Evolutionary conservation across 257 asterid genomes (phyloP).

Genomic region (Solanum arcanum): DNA sequence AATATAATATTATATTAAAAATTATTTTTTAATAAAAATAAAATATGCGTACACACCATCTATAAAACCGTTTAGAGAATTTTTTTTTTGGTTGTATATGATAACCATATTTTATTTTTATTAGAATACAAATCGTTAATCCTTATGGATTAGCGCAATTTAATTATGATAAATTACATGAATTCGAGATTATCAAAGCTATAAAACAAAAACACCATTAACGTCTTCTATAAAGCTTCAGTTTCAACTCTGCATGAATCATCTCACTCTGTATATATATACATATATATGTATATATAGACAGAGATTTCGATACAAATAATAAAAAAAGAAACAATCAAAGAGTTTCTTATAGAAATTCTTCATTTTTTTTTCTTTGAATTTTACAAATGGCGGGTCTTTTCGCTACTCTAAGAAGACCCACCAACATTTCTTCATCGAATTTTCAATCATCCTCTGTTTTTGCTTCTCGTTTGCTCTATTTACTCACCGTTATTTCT

Average conservation of each 20-base stretch:
- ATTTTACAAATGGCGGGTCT: conserved; percentile 61
- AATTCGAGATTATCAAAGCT: background rate
- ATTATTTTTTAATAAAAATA: no score
- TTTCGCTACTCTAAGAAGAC: conserved; percentile 40
- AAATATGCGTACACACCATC: background rate
- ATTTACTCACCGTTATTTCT: conserved; percentile 53
- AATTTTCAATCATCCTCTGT: background rate
- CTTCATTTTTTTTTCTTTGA: conserved; percentile 3
- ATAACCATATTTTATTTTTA: background rate
- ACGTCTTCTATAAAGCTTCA: background rate
- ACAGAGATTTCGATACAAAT: background rate
- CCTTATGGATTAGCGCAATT: background rate
- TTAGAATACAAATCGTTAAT: background rate
- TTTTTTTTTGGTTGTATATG: background rate
- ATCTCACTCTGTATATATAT: background rate
- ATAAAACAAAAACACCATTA: background rate
- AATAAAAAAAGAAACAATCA: background rate
- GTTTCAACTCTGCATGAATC: background rate
- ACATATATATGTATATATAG: background rate
- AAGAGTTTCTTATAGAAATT: background rate
- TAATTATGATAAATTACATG: background rate
- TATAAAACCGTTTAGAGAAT: accelerated
- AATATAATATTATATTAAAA: no score
- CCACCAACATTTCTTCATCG: conserved; percentile 23
- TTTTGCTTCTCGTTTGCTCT: conserved; percentile 16